These are phyloP conservation scores for Colletotrichum destructivum DNA, from an alignment of 2,329 filamentous ascomycete species.

Conservation along the genomic window DNA sequence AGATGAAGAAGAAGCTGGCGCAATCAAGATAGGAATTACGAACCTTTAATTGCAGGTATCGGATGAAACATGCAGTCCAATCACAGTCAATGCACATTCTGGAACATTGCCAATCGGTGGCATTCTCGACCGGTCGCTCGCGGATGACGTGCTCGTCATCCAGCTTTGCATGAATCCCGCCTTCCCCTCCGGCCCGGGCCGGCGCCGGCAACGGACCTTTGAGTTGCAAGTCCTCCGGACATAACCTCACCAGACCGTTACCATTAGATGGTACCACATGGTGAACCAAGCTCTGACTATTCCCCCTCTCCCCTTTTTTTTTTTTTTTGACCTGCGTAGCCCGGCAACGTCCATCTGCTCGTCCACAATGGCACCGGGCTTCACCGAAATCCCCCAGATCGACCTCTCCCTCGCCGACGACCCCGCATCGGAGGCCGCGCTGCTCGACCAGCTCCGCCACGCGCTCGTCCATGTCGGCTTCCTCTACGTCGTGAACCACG, in stretches of 20 bases:
- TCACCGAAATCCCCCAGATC: conserved; percentile 63
- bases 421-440: conserved; percentile 49
- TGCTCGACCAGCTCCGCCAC: conserved; percentile 61
- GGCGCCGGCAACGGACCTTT: conserved; percentile 21
- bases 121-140: not conserved
- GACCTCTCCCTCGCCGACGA: conserved; percentile 62
- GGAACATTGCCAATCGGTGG: not conserved
- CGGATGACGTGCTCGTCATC: conserved; percentile 30
- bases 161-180: conserved; percentile 13
- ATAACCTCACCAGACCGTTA: not conserved
- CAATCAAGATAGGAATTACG: not conserved
- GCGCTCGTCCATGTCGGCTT: conserved; percentile 68
- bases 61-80: no score
- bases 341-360: not conserved
- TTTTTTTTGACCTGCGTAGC: not conserved
- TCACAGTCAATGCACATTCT: not conserved
- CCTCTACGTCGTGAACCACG: conserved; percentile 67
- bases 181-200: not conserved
- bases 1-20: no score
- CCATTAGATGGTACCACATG: no score
- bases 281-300: not conserved
- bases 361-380: conserved; percentile 43
- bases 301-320: no score
- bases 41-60: no score
- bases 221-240: not conserved